Evolutionary conservation across 371 early-diverging fungal genomes (phyloP), one percentile per base, ranked within the genome.

Genomic region (Cladochytrium tenue): DNA sequence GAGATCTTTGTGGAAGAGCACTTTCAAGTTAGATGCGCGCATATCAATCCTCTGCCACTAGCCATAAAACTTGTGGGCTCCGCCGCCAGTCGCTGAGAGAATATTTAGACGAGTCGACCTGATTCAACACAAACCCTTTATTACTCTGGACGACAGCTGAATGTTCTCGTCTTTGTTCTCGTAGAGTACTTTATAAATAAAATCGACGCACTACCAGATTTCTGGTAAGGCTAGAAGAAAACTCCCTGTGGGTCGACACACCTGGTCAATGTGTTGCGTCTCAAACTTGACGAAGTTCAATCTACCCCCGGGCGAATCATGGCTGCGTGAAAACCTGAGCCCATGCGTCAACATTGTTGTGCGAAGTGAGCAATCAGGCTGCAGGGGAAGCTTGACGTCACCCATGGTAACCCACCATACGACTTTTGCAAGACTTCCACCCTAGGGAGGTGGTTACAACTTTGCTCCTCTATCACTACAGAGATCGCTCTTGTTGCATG

Each of bases 281-380:
- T 95, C 95, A 69, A 95, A 95, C 73, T 92, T 94, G 69, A 85
- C 88, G 71, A 97, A 97, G 76, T 95, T 93, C 65, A 97, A 75
- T 13, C 96, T 85, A 1, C 97, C 96, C 28, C 95, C 96, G 32
- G 68, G 64, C 50, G 83, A 80, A 27, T 77, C 72, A 53, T 74
- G n/a, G 23, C 35, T 43, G 35, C 52, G 50, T 27, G 69, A 60
- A 36, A 69, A 69, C 69, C 64, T 75, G 17, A 76, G 70, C 26
- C 76, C 75, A n/a, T 80, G 76, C 2, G 88, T 85, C 34, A 67
- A 71, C 20, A 28, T 32, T 51, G 43, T 27, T 20, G 71, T 53
- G n/a, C 27, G 51, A 20, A 10, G 15, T 25, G 26, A 30, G 4
- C 27, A 26, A 20, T 53, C 33, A 17, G n/a, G 0, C 13, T 10